These are phyloP conservation scores for Protostelium mycophagum DNA, from an alignment of 78 protist species.

Conservation along the genomic window DNA sequence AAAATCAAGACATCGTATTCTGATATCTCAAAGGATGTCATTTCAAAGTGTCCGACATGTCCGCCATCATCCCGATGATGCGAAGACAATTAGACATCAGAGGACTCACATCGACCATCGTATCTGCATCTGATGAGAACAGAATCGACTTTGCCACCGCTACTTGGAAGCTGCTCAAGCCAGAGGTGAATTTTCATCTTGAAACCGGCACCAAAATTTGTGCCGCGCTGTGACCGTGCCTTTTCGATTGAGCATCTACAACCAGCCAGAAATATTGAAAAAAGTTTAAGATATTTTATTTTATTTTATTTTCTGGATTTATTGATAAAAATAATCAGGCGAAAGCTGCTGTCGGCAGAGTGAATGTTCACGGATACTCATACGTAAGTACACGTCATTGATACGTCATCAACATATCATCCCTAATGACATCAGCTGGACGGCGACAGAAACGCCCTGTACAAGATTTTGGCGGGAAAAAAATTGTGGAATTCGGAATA, in stretches of 20 bases:
- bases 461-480: neutral
- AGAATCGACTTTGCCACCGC: neutral
- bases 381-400: neutral
- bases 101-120: neutral
- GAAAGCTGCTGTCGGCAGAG: neutral
- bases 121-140: constrained; percentile 7
- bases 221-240: no score
- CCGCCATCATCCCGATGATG: neutral
- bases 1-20: neutral
- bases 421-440: neutral
- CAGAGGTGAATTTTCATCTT: neutral
- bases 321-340: neutral
- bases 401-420: no score
- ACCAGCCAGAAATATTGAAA: no score
- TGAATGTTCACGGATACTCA: constrained; percentile 2
- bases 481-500: constrained; percentile 1
- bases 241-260: no score
- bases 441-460: neutral
- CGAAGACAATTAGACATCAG: neutral
- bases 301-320: no score
- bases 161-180: neutral
- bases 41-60: neutral
- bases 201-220: neutral
- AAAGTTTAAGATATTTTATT: no score
- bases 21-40: neutral